Conservation (phyloP, 2,329 filamentous ascomycete species). For the Verticillium albo-atrum region DNA sequence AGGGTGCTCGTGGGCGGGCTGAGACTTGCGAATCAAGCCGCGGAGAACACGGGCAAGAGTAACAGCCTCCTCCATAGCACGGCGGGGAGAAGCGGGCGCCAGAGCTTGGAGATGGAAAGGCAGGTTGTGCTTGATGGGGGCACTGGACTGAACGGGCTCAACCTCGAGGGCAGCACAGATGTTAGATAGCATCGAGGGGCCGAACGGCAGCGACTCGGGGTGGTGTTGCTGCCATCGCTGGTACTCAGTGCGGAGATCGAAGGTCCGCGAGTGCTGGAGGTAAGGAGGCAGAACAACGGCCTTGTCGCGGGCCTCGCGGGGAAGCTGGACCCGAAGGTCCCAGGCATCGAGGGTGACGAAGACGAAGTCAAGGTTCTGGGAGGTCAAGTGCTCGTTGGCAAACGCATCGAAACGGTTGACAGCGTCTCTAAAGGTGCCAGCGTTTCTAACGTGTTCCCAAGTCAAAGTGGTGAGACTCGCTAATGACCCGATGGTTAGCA, state of each 20-base stretch:
- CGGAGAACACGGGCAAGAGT: constrained; percentile 89
- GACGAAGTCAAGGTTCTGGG: constrained; percentile 91
- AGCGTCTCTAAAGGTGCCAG: constrained; percentile 94
- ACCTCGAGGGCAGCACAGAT: constrained; percentile 98
- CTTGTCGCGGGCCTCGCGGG: constrained; percentile 96
- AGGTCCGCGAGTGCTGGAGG: constrained; percentile 94
- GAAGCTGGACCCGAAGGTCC: constrained; percentile 96
- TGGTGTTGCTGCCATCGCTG: constrained; percentile 98
- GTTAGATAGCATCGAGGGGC: constrained; percentile 90
- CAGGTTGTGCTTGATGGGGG: constrained; percentile 97
- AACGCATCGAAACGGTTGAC: constrained; percentile 94
- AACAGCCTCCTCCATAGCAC: constrained; percentile 96
- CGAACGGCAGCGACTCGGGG: constrained; percentile 94
- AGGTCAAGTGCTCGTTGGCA: constrained; percentile 83
- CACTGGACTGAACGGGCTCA: constrained; percentile 93
- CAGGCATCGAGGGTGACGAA: constrained; percentile 98
- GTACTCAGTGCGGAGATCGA: constrained; percentile 95
- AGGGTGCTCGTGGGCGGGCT: constrained; percentile 87
- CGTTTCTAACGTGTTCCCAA: constrained; percentile 98
- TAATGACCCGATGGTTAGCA: constrained; percentile 33
- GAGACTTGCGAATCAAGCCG: constrained; percentile 92
- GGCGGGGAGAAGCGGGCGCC: constrained; percentile 88
- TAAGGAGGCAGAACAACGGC: constrained; percentile 94
- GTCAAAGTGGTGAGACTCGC: constrained; percentile 96
- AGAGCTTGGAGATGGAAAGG: constrained; percentile 96